These are phyloP conservation scores for Populus deltoides DNA, from an alignment of 345 rosid species.

Conservation along the genomic window DNA sequence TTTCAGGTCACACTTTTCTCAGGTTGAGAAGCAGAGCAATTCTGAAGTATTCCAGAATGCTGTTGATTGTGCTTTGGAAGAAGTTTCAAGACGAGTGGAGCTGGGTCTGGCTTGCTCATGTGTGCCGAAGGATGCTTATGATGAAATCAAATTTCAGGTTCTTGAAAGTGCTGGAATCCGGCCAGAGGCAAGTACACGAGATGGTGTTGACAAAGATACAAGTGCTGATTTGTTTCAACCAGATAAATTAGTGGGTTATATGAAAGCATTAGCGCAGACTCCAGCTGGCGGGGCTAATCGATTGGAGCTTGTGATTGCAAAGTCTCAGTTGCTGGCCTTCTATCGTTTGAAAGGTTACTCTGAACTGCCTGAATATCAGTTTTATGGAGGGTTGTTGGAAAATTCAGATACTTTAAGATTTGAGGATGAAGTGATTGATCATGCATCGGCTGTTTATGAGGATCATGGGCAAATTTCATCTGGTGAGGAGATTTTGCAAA, in stretches of 20 bases:
- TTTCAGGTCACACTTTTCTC: constrained; percentile 52
- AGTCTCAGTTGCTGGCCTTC: constrained; percentile 55
- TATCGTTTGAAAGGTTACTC: constrained; percentile 48
- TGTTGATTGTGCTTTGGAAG: constrained; percentile 60
- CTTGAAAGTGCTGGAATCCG: constrained; percentile 61
- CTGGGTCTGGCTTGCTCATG: constrained; percentile 59
- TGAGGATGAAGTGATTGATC: constrained; percentile 23
- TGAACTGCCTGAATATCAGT: constrained; percentile 48
- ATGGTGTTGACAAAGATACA: constrained; percentile 25
- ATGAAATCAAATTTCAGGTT: constrained; percentile 40
- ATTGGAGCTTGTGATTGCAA: constrained; percentile 53
- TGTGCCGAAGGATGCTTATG: constrained; percentile 35
- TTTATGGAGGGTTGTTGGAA: constrained; percentile 37
- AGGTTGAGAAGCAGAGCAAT: constrained; percentile 54
- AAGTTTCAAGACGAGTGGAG: constrained; percentile 55
- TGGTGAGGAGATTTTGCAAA: constrained; percentile 19
- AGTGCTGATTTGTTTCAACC: constrained; percentile 43
- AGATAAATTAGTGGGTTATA: constrained; percentile 40
- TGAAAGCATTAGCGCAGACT: constrained; percentile 52
- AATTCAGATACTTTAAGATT: constrained; percentile 19
- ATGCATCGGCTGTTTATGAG: constrained; percentile 5
- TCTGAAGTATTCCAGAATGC: constrained; percentile 58
- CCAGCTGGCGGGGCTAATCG: constrained; percentile 46
- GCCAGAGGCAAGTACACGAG: constrained; percentile 37
- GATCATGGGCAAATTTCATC: constrained; percentile 26